Conservation (phyloP, 331 rosid genomes). For the Dryas integrifolia region DNA sequence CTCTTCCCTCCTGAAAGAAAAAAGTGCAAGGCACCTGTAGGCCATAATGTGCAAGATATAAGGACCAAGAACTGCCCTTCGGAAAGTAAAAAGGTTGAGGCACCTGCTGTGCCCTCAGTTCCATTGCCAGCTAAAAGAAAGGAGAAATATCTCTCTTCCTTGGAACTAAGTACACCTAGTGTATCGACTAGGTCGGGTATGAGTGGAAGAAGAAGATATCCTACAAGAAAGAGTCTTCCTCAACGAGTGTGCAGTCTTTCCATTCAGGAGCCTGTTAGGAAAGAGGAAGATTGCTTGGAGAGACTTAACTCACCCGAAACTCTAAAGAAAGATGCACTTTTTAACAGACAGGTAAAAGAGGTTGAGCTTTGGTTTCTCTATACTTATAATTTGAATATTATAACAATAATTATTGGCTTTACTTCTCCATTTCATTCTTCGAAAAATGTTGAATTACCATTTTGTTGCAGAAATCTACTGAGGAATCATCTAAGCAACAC, state of each 20-base stretch:
- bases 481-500: conserved; percentile 31
- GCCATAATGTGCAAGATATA: not conserved
- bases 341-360: conserved; percentile 35
- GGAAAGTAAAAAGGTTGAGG: conserved; percentile 6
- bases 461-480: conserved; percentile 37
- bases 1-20: not conserved
- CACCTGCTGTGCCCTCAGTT: conserved; percentile 17
- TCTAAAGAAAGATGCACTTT: conserved; percentile 8
- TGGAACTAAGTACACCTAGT: conserved; percentile 8
- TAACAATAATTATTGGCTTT: not conserved
- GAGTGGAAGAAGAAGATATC: conserved; percentile 33
- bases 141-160: conserved; percentile 33
- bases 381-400: not conserved
- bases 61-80: not conserved
- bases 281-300: conserved; percentile 7
- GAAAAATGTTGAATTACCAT: conserved; percentile 10
- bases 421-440: not conserved
- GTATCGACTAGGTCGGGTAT: conserved; percentile 15
- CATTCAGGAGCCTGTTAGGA: conserved; percentile 17
- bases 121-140: conserved; percentile 25
- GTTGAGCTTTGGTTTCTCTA: not conserved
- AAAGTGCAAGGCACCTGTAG: not conserved
- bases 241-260: conserved; percentile 20
- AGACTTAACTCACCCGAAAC: conserved; percentile 17
- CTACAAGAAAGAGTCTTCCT: conserved; percentile 12